Evolutionary conservation across 345 rosid species (phyloP).

Genomic region (Stellera chamaejasme): DNA sequence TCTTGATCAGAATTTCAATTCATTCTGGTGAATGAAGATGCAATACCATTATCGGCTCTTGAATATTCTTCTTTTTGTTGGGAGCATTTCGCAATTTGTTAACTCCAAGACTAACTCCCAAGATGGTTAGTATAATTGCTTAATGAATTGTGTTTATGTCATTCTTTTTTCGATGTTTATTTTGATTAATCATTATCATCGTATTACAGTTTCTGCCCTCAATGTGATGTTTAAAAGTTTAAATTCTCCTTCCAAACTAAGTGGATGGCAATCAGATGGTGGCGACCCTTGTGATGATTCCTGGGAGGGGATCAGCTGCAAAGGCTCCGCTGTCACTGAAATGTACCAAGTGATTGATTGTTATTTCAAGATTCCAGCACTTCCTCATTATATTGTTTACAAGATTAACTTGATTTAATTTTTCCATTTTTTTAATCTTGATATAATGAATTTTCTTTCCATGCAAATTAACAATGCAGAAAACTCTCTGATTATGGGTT

Average conservation of each 20-base stretch:
- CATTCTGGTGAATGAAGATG: no score
- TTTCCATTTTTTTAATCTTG: no score
- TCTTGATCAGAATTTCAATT: no score
- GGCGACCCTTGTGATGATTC: conserved; percentile 89
- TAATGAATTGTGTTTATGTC: no score
- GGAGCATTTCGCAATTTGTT: no score
- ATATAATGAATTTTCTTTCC: neutral
- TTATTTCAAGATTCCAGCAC: neutral
- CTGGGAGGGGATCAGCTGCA: conserved; percentile 88
- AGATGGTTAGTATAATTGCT: no score
- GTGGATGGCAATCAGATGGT: conserved; percentile 63
- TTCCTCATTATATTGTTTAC: neutral
- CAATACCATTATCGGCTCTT: no score
- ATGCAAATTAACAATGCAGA: conserved; percentile 33
- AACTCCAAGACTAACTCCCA: no score
- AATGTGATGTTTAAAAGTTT: conserved; percentile 78
- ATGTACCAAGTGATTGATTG: conserved; percentile 27
- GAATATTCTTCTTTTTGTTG: no score
- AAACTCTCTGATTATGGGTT: conserved; percentile 62
- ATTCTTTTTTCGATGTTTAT: no score
- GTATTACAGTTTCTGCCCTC: conserved; percentile 60
- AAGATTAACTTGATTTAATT: no score
- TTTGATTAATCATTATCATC: no score
- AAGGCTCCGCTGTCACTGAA: conserved; percentile 70
- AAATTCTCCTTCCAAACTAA: conserved; percentile 65